Conservation (phyloP, 2,329 filamentous ascomycete genomes). For the Trichoderma sp. region DNA sequence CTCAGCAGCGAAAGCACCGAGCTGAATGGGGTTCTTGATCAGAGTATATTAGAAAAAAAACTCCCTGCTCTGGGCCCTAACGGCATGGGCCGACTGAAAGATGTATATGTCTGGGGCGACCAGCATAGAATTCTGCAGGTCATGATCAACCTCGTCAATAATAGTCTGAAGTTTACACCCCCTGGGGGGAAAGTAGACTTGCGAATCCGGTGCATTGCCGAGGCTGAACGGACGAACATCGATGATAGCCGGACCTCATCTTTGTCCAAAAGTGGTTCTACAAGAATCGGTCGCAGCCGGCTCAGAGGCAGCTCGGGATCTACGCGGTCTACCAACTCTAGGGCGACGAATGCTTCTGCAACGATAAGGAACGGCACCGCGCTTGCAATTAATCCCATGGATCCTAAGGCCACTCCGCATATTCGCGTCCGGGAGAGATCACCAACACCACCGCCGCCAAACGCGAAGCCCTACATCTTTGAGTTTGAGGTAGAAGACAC, state of each 20-base stretch:
- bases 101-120: conserved; percentile 90
- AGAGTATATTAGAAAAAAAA: conserved; percentile 33
- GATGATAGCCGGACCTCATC: conserved; percentile 53
- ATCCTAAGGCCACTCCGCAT: conserved; percentile 50
- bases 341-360: conserved; percentile 28
- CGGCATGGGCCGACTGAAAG: conserved; percentile 67
- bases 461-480: conserved; percentile 67
- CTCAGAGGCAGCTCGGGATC: conserved; percentile 49
- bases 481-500: conserved; percentile 89
- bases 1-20: conserved; percentile 38
- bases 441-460: conserved; percentile 57
- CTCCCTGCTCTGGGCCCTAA: conserved; percentile 61
- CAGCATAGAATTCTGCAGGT: conserved; percentile 87
- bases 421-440: conserved; percentile 52
- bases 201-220: conserved; percentile 69
- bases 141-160: conserved; percentile 90
- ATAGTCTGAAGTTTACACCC: conserved; percentile 88
- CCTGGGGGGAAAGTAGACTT: conserved; percentile 71
- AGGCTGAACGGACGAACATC: conserved; percentile 42
- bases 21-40: conserved; percentile 32
- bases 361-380: conserved; percentile 46
- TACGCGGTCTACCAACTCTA: conserved; percentile 50
- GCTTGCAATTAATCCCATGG: conserved; percentile 60
- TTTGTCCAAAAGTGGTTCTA: conserved; percentile 43
- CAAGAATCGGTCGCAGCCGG: conserved; percentile 41